phyloP scores from a whole-genome alignment of 768 basidiomycete genomes.

The Coprinopsis strossmayeri region DNA sequence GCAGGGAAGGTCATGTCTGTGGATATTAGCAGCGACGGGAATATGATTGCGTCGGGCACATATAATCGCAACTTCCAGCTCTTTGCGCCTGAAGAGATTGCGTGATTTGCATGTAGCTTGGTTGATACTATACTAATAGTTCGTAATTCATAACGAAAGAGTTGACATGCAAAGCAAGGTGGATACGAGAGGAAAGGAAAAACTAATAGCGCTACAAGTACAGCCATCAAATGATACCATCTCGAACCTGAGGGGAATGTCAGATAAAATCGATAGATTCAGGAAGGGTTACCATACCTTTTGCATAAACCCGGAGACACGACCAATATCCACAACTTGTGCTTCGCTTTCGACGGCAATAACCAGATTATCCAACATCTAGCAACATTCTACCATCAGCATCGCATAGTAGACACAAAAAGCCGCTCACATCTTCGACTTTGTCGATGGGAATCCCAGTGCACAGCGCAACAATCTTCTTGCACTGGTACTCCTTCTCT shows the following conservation, averaged over 20 bases:
- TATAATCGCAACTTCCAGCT: slow-evolving; percentile 94
- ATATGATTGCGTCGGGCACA: slow-evolving; percentile 81
- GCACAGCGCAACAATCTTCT: slow-evolving; percentile 85
- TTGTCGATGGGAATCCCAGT: slow-evolving; percentile 82
- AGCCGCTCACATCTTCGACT: slow-evolving; percentile 75
- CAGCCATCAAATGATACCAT: slow-evolving; percentile 47
- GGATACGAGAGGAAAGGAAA: neutral
- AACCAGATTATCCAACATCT: slow-evolving; percentile 84
- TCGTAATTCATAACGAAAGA: neutral
- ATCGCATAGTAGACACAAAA: slow-evolving; percentile 9
- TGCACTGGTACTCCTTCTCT: slow-evolving; percentile 88
- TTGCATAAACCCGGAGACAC: slow-evolving; percentile 89
- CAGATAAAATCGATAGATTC: neutral
- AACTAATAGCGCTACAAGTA: slow-evolving; percentile 5
- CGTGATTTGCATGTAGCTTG: neutral
- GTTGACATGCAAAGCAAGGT: neutral
- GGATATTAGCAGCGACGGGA: slow-evolving; percentile 79
- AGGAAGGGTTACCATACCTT: slow-evolving; percentile 42
- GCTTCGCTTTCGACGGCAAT: slow-evolving; percentile 86
- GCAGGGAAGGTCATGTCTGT: slow-evolving; percentile 99
- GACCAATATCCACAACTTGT: slow-evolving; percentile 72
- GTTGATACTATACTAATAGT: neutral
- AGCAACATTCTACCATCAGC: slow-evolving; percentile 13
- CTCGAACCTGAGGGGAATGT: slow-evolving; percentile 38
- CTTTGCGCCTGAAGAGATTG: slow-evolving; percentile 70